A percentile compares a stretch with the other conserved stretches of the same genome.
phyloP scores from a whole-genome alignment of 345 rosid species.

The Populus nigra region DNA sequence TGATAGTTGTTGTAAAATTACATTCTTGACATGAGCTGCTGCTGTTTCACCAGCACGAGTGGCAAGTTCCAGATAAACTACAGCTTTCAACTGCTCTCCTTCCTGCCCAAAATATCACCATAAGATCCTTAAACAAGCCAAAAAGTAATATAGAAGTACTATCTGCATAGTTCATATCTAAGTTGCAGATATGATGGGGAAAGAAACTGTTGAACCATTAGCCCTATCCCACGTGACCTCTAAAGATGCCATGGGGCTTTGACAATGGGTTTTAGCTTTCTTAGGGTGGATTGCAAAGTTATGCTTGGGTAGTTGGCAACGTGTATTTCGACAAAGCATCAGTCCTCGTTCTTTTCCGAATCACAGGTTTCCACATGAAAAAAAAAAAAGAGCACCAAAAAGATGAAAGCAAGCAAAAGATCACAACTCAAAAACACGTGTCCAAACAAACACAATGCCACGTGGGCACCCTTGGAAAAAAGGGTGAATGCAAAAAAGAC shows the following conservation, averaged over 20 bases:
- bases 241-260: neutral
- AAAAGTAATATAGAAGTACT: neutral
- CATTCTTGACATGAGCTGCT: constrained; percentile 68
- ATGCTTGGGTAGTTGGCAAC: neutral
- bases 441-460: neutral
- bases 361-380: neutral
- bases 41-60: constrained; percentile 77
- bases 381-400: neutral
- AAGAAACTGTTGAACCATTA: neutral
- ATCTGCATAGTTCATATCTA: neutral
- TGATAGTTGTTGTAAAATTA: constrained; percentile 65
- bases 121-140: constrained; percentile 7
- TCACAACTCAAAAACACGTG: neutral
- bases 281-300: neutral
- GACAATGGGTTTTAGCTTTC: neutral
- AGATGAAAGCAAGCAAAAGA: neutral
- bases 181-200: too few relatives aligned
- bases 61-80: constrained; percentile 84
- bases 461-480: neutral
- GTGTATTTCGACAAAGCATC: neutral
- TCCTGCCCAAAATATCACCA: constrained; percentile 47
- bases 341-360: neutral
- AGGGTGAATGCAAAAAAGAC: neutral
- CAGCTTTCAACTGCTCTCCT: constrained; percentile 73
- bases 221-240: neutral